Conservation (phyloP, 805 yeast genomes). For the Wickerhamiella australiensis region DNA sequence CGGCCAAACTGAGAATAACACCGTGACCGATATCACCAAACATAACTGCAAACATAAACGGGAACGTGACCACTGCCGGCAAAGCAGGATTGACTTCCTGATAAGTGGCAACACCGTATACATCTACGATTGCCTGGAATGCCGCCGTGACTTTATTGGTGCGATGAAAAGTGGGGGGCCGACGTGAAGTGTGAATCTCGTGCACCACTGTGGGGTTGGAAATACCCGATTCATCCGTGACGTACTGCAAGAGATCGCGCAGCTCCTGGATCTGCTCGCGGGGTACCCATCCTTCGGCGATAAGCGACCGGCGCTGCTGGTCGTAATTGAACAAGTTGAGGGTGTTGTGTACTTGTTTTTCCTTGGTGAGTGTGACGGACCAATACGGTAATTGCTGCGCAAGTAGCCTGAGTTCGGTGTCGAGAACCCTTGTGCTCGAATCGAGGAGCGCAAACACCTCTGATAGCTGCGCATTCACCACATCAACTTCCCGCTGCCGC, state of each 20-base stretch:
- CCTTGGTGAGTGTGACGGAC: constrained; percentile 59
- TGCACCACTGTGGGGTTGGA: constrained; percentile 37
- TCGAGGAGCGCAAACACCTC: constrained; percentile 50
- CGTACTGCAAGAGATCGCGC: constrained; percentile 49
- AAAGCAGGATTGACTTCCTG: constrained; percentile 93
- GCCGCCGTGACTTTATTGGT: constrained; percentile 87
- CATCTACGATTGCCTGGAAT: constrained; percentile 86
- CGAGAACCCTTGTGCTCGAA: constrained; percentile 53
- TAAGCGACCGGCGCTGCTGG: constrained; percentile 64
- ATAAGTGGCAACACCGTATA: constrained; percentile 87
- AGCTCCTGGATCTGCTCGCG: constrained; percentile 51
- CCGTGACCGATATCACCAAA: constrained; percentile 99
- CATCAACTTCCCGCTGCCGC: constrained; percentile 29
- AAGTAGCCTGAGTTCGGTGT: constrained; percentile 65
- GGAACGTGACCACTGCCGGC: constrained; percentile 89
- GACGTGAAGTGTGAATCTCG: constrained; percentile 58
- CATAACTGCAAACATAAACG: constrained; percentile 98
- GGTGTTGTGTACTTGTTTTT: constrained; percentile 66
- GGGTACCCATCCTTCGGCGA: constrained; percentile 98
- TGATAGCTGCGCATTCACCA: constrained; percentile 36
- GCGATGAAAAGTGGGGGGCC: constrained; percentile 89
- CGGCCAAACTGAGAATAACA: constrained; percentile 61
- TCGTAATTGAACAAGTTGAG: constrained; percentile 73
- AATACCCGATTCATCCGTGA: constrained; percentile 38
- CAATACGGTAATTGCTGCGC: constrained; percentile 64